Base-by-base conservation (phyloP, 495 filamentous ascomycete species). In the Monascus purpureus region DNA sequence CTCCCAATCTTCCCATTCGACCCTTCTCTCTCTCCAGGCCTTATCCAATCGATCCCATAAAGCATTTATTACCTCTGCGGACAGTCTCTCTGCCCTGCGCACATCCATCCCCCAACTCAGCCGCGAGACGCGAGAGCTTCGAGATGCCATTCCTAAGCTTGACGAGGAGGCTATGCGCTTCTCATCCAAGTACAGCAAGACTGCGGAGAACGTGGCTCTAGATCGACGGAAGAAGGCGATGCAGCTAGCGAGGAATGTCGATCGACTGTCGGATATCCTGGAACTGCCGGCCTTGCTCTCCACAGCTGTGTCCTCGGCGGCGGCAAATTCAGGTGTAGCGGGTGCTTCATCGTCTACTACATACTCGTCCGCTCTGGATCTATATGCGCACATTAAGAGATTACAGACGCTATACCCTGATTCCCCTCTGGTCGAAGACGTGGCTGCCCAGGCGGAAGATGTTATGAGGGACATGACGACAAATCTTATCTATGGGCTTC, bases 1-100 rank as follows among this genome's bases (percentile, higher is more conserved):
- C 26, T 55, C 75, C 1, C 83, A 94, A 42, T 69, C 80, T 28
- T 76, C 77, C 5, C 84, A 95, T 38, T 80, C 80, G 0, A 73
- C 80, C n/a, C 69, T 82, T 8, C 71, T 90, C 19, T 92, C 85
- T 8, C 69, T 96, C 1, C 90, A 99, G 46, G 70, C 76, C 0
- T 70, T 96, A 31, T 88, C 85, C 17, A 86, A 90, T 39, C 82
- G 83, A 39, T 95, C 90, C n/a, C 79, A 96, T 49, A 80, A 81
- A 43, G 62, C 82, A 24, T 75, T 96, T 38, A 82, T 96, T 41
- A 64, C 71, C 22, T 90, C 88, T 9, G 72, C 85, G 13, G 66
- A 73, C 39, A 75, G 82, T 44, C 72, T 96, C 35, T 70, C 78
- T 0, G 75, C 74, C 5, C 68, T 99, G 3, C 63, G 67, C 20